Base-by-base conservation (phyloP, 2,329 filamentous ascomycete genomes). In the Elsinoe ampelina region DNA sequence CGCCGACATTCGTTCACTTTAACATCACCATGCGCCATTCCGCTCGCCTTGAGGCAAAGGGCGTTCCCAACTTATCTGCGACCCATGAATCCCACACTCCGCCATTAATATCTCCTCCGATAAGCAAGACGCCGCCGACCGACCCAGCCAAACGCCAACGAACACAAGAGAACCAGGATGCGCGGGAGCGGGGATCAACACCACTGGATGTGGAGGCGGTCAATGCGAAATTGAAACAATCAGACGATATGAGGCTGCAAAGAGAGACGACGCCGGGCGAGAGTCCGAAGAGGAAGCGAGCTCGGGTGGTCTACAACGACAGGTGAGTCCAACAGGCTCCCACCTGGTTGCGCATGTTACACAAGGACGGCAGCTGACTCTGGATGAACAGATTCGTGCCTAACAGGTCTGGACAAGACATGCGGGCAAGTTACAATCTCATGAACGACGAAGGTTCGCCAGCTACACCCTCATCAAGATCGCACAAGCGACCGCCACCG, bases 371-470 rank as follows among this genome's bases (percentile, higher is more conserved):
- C 34, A 17, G 30, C 51, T 26, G 36, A 57, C 11, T n/a, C 26
- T 34, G 13, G 2, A n/a, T 47, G 13, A 15, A 8, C 68, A 95
- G 93, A 65, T 98, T 98, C 69, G 97, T 98, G 63, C 93, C 93
- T 26, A 95, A 93, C 64, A 83, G 93, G 41, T 86, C 91, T 62
- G 93, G 92, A 5, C 90, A 95, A 71, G 93, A 98, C 71, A 77
- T 97, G 20, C 87, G 92, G 69, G 90, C 92, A 55, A 95, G 90
- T 71, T 97, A 93, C 72, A 95, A 85, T 68, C 76, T 97, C 57
- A 78, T 97, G 26, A 88, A 95, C 67, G 92, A 96, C 61, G 90
- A 95, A 69, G 90, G 87, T 38, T 96, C 92, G 17, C 93, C 93
- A 17, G 87, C 92, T 11, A 95, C 91, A 1, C 89, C 92, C 1